Percentiles rank a stretch among this genome's conserved stretches.
These are phyloP conservation scores for Escovopsis sp. DNA, from an alignment of 2,329 filamentous ascomycete species.

Conservation along the genomic window DNA sequence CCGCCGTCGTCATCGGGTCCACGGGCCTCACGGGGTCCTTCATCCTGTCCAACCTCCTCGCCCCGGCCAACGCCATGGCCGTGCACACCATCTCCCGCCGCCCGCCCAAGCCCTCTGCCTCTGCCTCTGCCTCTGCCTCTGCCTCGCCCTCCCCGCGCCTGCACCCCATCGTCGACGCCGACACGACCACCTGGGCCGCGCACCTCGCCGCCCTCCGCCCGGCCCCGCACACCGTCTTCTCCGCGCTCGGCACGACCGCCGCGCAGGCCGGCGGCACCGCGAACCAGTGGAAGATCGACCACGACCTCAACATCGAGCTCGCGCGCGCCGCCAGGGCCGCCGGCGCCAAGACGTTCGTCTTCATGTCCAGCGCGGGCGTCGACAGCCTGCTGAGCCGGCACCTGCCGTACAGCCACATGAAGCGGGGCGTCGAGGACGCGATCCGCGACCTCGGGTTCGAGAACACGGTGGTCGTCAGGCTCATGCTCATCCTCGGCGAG, in stretches of 20 bases:
- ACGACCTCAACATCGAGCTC: conserved; percentile 70
- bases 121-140: conserved; percentile 8
- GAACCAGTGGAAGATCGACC: conserved; percentile 76
- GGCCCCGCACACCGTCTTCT: conserved; percentile 53
- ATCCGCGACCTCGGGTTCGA: conserved; percentile 62
- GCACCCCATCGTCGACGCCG: conserved; percentile 44
- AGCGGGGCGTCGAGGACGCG: conserved; percentile 71
- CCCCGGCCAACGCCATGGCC: conserved; percentile 34
- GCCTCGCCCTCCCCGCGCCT: conserved; percentile 41
- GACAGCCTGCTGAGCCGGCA: conserved; percentile 24
- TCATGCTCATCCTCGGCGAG: conserved; percentile 61
- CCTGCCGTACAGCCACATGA: conserved; percentile 55
- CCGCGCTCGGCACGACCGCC: conserved; percentile 66
- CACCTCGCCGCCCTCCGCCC: conserved; percentile 41
- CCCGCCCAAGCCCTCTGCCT: conserved; percentile 30
- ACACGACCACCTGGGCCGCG: conserved; percentile 54
- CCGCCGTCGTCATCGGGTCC: conserved; percentile 42
- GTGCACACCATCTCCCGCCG: conserved; percentile 55
- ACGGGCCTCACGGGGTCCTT: conserved; percentile 58
- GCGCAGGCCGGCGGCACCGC: conserved; percentile 60
- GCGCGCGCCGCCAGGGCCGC: conserved; percentile 59
- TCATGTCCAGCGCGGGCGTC: conserved; percentile 49
- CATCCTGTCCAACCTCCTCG: conserved; percentile 55
- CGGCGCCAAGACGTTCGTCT: conserved; percentile 61
- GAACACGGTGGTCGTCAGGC: conserved; percentile 57